Base-by-base conservation (phyloP, 2,329 filamentous ascomycete genomes). In the Diaporthe australafricana region DNA sequence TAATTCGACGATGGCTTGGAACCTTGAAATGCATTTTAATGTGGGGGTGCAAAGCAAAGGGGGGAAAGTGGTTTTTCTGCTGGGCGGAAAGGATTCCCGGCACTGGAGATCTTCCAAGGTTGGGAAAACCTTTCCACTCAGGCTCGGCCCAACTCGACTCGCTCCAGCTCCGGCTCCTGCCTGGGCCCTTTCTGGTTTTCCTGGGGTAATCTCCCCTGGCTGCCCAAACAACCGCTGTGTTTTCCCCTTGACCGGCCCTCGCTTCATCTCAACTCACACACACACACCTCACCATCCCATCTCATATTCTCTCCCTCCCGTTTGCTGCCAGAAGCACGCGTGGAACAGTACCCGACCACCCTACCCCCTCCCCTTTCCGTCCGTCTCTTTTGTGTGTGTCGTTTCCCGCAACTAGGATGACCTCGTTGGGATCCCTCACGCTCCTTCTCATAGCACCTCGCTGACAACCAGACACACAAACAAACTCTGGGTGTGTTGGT, bases 11-110 rank as follows among this genome's bases (percentile, higher is more conserved):
- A 25, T 63, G 60, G 60, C 60, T 63, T 35, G 42, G 60, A 63
- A 63, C 60, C 42, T 63, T 63, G 42, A 32, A 32, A 35, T 16
- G 7, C 17, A 22, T 62, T 63, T 25, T 32, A 5, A 35, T 35
- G 60, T 63, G 60, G 60, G 60, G 60, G 30, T 48, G 60, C 57
- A 48, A 17, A 48, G 4, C 22, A 20, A 47, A 35, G 42, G 60
- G 20, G 42, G 27, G 20, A 17, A 14, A 16, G 52, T 16, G 1
- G 22, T 22, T 8, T 22, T 35, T 14, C 35, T 32, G 40, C 5
- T 63, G 27, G 60, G 60, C 60, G 60, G 42, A 48, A 63, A 48
- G 60, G 60, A 63, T 38, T 48, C 60, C 60, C 60, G 60, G 60
- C 60, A 35, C 42, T 47, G 40, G 60, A 35, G 42, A 48, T 30